Conservation (phyloP, 164 flowering plant species). For the Saururus chinensis region DNA sequence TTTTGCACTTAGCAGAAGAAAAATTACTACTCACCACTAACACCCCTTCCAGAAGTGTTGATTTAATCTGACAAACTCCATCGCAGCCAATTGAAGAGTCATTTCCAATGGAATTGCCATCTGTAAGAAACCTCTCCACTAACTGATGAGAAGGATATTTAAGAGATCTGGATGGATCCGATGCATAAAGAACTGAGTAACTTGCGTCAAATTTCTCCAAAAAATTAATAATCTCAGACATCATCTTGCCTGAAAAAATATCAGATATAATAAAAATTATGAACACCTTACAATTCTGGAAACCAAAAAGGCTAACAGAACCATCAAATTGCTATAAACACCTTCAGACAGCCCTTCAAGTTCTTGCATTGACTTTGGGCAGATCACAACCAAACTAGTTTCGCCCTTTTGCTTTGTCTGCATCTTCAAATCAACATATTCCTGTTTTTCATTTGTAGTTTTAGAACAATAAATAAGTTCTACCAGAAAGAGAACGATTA, state of each 20-base stretch:
- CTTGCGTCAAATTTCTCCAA: constrained; percentile 58
- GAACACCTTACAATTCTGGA: neutral
- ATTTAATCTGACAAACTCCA: constrained; percentile 74
- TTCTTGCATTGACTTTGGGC: constrained; percentile 27
- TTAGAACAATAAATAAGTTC: no score
- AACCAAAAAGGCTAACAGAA: neutral
- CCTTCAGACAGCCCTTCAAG: constrained; percentile 40
- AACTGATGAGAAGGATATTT: constrained; percentile 29
- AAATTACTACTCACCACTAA: constrained; percentile 58
- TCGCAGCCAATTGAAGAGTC: constrained; percentile 47
- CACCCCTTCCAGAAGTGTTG: constrained; percentile 73
- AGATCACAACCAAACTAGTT: constrained; percentile 55
- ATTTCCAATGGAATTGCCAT: constrained; percentile 31
- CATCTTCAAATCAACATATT: constrained; percentile 43
- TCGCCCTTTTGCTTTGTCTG: constrained; percentile 29
- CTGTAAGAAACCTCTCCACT: constrained; percentile 66
- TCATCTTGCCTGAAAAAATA: constrained; percentile 42
- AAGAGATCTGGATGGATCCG: constrained; percentile 49
- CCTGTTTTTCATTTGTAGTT: constrained; percentile 26
- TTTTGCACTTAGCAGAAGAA: neutral
- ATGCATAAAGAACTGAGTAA: constrained; percentile 66
- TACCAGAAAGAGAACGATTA: neutral
- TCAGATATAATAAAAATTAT: constrained; percentile 3
- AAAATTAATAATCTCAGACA: constrained; percentile 49
- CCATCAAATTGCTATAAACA: constrained; percentile 8